Base-by-base conservation (phyloP, 2,329 filamentous ascomycete genomes). In the Remersonia thermophila region DNA sequence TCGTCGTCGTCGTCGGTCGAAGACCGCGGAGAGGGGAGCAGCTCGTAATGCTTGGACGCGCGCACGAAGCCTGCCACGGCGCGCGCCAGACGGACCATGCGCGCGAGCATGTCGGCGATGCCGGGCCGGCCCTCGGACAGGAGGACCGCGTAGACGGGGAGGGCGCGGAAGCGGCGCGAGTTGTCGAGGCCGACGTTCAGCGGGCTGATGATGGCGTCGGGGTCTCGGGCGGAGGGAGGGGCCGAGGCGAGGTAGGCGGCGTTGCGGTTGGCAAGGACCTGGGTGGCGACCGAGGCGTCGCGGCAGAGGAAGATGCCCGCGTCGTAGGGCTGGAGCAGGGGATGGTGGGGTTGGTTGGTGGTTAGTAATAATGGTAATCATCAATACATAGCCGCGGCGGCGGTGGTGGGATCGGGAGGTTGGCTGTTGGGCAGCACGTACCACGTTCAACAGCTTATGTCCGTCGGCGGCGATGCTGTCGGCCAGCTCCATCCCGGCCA, bases 401-500 rank as follows among this genome's bases (percentile, higher is more conserved):
- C n/a, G n/a, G n/a, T n/a, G n/a, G n/a, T n/a, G n/a, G n/a, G n/a
- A n/a, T n/a, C n/a, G n/a, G n/a, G n/a, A n/a, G n/a, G n/a, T n/a
- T 23, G 20, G 5, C 5, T 23, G 20, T 23, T 5, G 5, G 20
- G 5, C 20, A 6, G 7, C 4, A 67, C 72, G 41, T 56, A 78
- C 75, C 31, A 94, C 85, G 47, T 95, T 95, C 42, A 96, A 69
- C n/a, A 94, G 61, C 53, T 95, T 95, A 57, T 96, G 89, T 0
- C 73, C 82, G 51, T 95, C 87, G 2, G 82, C 78, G 0, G 84
- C 79, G 47, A 95, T 86, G 34, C 83, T 93, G 53, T 95, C 85
- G 3, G 83, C 85, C 2, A 93, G 64, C 42, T 93, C 80, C 10
- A 95, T 56, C 1, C 83, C 83, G 3, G 71, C 66, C 1, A 60